Percentiles rank a stretch among this genome's conserved stretches.
phyloP scores from a whole-genome alignment of 257 asterid species.

The Solanum gandarillasii region DNA sequence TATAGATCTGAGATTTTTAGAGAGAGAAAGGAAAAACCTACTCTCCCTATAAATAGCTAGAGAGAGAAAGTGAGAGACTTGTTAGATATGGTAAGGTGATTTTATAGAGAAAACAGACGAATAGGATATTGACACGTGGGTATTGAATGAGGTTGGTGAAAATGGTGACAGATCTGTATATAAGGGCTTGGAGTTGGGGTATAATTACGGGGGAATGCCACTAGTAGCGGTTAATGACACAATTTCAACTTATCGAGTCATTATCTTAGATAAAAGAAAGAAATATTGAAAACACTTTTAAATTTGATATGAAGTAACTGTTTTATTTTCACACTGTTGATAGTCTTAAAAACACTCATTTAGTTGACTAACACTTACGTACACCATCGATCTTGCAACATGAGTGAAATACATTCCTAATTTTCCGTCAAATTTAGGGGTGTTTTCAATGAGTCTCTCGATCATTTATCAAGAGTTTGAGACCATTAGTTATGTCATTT shows the following conservation, averaged over 20 bases:
- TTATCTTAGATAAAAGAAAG: too few species aligned
- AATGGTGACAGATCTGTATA: background rate
- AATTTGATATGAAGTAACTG: too few species aligned
- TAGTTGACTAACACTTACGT: too few species aligned
- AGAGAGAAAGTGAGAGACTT: background rate
- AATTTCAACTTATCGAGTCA: background rate
- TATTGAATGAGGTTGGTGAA: background rate
- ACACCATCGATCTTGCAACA: too few species aligned
- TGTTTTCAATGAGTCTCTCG: rapidly evolving
- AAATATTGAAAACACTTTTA: too few species aligned
- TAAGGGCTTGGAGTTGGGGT: background rate
- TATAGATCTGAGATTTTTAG: background rate
- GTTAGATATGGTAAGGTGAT: background rate
- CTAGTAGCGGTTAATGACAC: background rate
- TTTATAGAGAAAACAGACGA: background rate
- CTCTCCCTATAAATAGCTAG: background rate
- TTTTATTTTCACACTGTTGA: too few species aligned
- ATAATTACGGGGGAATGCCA: background rate
- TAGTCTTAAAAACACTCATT: too few species aligned
- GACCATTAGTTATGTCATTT: too few species aligned
- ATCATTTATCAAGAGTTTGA: too few species aligned
- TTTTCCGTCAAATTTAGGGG: too few species aligned
- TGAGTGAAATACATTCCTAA: too few species aligned
- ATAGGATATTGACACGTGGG: background rate
- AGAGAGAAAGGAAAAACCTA: background rate